Evolutionary conservation across 805 yeast species (phyloP), one percentile per base, ranked within the genome.

Genomic region (Clavispora asparagi): DNA sequence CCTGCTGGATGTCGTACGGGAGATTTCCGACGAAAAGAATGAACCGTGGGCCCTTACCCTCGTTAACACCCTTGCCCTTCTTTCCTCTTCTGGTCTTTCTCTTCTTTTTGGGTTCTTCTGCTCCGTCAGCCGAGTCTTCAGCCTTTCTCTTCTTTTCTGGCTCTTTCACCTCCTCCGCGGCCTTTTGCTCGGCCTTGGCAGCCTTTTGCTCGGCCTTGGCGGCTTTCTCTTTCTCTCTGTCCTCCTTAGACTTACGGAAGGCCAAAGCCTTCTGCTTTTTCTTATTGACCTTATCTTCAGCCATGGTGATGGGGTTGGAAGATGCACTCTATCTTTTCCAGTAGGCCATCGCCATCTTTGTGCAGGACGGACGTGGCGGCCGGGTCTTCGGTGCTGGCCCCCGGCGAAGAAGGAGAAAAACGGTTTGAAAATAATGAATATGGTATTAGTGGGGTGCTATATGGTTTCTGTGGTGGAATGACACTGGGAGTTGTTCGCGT

Each of bases 1-100:
- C 76, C 44, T 78, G 78, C 2, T 83, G 76, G 19, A 82, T 67
- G 44, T 81, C 82, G 61, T 80, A 87, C 3, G 97, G 96, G 45
- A 94, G 70, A 58, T 91, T 90, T 5, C 99, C 99, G 8, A 91
- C 88, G 67, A 94, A 94, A 29, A 94, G 67, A 45, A 94, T 77
- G 58, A 85, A 91, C 59, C 95, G 73, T 46, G 81, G 85, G 14
- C 80, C 83, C 51, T 60, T 65, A 8, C 70, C 72, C 29, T 68
- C 72, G 49, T 66, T 69, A 4, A 63, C 66, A 11, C 82, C 83
- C 62, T 76, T 81, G 17, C 86, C 86, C 52, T 84, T 83, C 67
- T 85, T 84, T 26, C 91, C 90, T 64, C 87, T 74, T 68, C 92
- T 78, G 3, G 91, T 83, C 63, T 85, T 83, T 53, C 92, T 71